Evolutionary conservation across 129 eudicot species (phyloP), one percentile per base, ranked within the genome.

Genomic region (Centella asiatica): DNA sequence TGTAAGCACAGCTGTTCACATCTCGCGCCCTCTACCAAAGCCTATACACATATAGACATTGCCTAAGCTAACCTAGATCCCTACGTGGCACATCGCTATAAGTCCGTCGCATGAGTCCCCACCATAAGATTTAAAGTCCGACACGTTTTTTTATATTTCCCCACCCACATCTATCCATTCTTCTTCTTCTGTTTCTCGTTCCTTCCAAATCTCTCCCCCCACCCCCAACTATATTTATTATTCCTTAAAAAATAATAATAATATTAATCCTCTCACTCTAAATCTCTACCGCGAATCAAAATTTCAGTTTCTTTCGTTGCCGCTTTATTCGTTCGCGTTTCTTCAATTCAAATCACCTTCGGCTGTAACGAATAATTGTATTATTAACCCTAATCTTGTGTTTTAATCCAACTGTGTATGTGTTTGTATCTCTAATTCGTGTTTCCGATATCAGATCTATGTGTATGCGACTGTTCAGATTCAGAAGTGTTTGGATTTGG

Each of bases 251-350:
- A n/a, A n/a, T n/a, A n/a, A n/a, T n/a, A 27, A 11, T 15, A 27
- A 24, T 12, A 27, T 28, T 26, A 14, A 23, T 36, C 25, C 44
- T 20, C 62, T n/a, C 62, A 44, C 69, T 50, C 54, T 1, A 46
- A 32, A 60, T 50, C 64, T 54, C 50, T 70, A 69, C 85, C 83
- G 85, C 81, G 79, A 84, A 81, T 63, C 37, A 34, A 65, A 46
- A 66, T 68, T 79, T 78, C 94, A 74, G 82, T 84, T 87, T 70
- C 78, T 49, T 66, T 62, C 62, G 74, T 86, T 83, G 85, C 80
- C 85, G 87, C 85, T 83, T 65, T 67, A 34, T 69, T 61, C 81
- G 68, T 76, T 62, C 44, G 17, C 52, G 25, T 50, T 63, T 36
- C 64, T 19, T 36, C 47, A 45, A 39, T 65, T 51, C 44, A 50